Base-by-base conservation (phyloP, 345 rosid genomes). In the Erucastrum elatum region DNA sequence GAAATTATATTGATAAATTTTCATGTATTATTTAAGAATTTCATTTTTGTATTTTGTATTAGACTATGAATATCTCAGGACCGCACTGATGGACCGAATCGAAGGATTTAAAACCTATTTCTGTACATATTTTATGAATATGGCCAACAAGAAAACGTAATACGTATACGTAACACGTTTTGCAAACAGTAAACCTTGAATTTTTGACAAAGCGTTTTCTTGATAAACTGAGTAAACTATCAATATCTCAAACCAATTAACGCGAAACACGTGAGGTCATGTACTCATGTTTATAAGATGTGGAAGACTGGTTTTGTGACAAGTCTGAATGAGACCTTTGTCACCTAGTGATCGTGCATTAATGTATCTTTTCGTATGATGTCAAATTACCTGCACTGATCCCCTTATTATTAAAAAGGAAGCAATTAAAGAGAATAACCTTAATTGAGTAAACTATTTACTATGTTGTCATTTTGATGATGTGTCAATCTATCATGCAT, bases 91-190 rank as follows among this genome's bases (percentile, higher is more conserved):
- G 70, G 21, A 63, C 13, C 37, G 46, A 49, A 30, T 30, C 21
- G 12, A 27, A 59, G 4, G 1, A 60, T 60, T 60, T 15, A 60
- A 63, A 63, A 73, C 70, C 49, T 8, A 9, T 63, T 3, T 11
- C 1, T 41, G 15, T n/a, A 13, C 15, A 26, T 39, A 13, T 37
- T 5, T 29, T 15, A 9, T 34, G 8, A 49, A 29, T 11, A 51
- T 69, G 63, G 68, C 58, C 72, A 75, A 65, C 72, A 55, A 55
- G 13, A n/a, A 64, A 65, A 53, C 55, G 55, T 51, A 33, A 7
- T 4, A 7, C 27, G 62, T 29, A 27, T 21, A 21, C 21, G 21
- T 21, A 21, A 29, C 21, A 29, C 55, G 33, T 44, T 5, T 41
- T 15, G 41, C 33, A 11, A 60, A 64, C 29, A 56, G 5, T 56